Conservation (phyloP, 2,329 filamentous ascomycete genomes). For the Colletotrichum orchidophilum region DNA sequence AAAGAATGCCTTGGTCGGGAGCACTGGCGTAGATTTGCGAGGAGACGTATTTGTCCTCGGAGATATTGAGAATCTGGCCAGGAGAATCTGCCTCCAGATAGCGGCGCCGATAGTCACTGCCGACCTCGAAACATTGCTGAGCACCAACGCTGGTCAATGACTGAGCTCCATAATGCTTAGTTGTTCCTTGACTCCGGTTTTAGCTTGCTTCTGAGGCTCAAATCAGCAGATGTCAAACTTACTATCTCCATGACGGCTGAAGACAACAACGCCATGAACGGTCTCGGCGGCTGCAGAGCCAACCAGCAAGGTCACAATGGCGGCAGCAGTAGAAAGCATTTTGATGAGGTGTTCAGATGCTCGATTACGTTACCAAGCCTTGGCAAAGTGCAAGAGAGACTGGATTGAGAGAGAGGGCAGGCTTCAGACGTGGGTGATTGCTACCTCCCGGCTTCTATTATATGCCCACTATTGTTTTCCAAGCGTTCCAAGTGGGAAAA, state of each 20-base stretch:
- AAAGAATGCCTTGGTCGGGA: constrained; percentile 44
- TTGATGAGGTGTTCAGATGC: background rate
- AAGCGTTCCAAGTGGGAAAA: too few species aligned
- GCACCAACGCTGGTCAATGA: constrained; percentile 46
- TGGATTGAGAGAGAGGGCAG: background rate
- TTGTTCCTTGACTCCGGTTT: constrained; percentile 38
- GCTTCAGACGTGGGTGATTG: too few species aligned
- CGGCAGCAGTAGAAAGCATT: background rate
- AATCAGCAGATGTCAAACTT: constrained; percentile 12
- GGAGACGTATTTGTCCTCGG: constrained; percentile 42
- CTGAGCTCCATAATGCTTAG: constrained; percentile 46
- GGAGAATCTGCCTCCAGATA: constrained; percentile 40
- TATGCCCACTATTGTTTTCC: too few species aligned
- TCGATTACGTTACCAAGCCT: background rate
- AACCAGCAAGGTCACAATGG: constrained; percentile 10
- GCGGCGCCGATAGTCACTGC: constrained; percentile 36
- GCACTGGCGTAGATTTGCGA: constrained; percentile 46
- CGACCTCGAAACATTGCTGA: constrained; percentile 43
- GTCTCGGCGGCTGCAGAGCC: constrained; percentile 42
- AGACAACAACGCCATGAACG: constrained; percentile 45
- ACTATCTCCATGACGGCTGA: constrained; percentile 47
- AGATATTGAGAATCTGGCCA: constrained; percentile 44
- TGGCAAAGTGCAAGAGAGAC: background rate
- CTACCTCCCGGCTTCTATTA: too few species aligned
- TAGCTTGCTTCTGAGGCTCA: background rate